phyloP scores from a whole-genome alignment of 371 early-diverging fungal species.

The Dichotomocladium elegans region DNA sequence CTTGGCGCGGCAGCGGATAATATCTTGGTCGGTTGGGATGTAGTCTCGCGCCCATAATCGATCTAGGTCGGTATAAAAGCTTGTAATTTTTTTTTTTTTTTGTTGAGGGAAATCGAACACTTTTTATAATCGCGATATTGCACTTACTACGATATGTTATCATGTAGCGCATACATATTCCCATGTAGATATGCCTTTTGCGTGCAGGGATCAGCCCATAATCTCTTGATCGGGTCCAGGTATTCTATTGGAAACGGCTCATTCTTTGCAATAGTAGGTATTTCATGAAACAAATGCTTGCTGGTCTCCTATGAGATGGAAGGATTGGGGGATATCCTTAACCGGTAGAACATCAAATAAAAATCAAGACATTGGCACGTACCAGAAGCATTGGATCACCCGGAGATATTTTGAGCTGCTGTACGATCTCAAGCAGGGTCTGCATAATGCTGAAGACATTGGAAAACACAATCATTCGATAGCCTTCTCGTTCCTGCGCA shows the following conservation, averaged over 20 bases:
- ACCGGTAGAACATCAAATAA: neutral
- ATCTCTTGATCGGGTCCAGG: slow-evolving; percentile 69
- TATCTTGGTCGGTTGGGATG: slow-evolving; percentile 82
- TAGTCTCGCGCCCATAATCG: slow-evolving; percentile 70
- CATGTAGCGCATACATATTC: slow-evolving; percentile 82
- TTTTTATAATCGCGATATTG: no score
- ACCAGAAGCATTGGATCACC: slow-evolving; percentile 53
- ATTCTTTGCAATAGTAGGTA: slow-evolving; percentile 43
- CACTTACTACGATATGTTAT: slow-evolving; percentile 71
- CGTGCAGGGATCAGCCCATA: slow-evolving; percentile 79
- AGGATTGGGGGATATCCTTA: no score
- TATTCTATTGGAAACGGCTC: slow-evolving; percentile 60
- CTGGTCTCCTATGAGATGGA: neutral
- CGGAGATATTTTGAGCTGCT: slow-evolving; percentile 59
- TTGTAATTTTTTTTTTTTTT: no score
- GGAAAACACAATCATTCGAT: slow-evolving; percentile 78
- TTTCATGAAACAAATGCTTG: slow-evolving; percentile 19
- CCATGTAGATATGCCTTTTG: slow-evolving; percentile 65
- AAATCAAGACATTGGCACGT: slow-evolving; percentile 1
- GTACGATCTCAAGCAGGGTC: slow-evolving; percentile 81
- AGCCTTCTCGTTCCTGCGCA: slow-evolving; percentile 75
- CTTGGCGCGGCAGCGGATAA: slow-evolving; percentile 77
- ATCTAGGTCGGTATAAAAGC: slow-evolving; percentile 82
- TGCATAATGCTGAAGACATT: slow-evolving; percentile 85
- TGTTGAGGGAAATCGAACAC: no score